Percentiles rank a stretch among this genome's conserved stretches.
These are phyloP conservation scores for Penicillium griseofulvum DNA, from an alignment of 2,329 filamentous ascomycete genomes.

Conservation along the genomic window DNA sequence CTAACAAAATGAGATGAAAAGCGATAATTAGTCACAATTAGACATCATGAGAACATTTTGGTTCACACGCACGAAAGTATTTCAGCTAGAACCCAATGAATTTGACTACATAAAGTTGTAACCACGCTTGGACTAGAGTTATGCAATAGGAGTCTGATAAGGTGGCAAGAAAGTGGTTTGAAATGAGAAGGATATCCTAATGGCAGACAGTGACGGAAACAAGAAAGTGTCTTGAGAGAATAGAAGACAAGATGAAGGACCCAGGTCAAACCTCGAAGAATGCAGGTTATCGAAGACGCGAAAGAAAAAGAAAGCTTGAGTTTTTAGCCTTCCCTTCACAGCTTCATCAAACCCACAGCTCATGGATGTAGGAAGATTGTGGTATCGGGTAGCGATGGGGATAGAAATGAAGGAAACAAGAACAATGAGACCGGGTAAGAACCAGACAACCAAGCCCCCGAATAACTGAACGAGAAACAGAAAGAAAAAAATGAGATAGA, in stretches of 20 bases:
- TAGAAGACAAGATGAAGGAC: slow-evolving; percentile 2
- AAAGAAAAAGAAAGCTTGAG: background rate
- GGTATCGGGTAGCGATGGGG: background rate
- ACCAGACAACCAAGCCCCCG: slow-evolving; percentile 2
- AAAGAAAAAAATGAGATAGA: background rate
- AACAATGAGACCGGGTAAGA: slow-evolving; percentile 5
- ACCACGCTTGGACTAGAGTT: background rate
- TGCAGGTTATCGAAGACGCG: background rate
- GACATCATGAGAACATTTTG: background rate
- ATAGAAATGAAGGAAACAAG: background rate
- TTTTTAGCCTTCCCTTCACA: background rate
- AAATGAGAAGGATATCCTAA: slow-evolving; percentile 30
- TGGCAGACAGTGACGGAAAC: slow-evolving; percentile 15
- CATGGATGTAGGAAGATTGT: background rate
- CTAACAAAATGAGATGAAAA: background rate
- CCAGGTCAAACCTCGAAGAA: background rate
- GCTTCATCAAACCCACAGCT: background rate
- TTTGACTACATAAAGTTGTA: background rate
- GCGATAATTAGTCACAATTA: background rate
- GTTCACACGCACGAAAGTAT: background rate
- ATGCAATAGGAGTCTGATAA: background rate
- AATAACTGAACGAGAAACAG: background rate
- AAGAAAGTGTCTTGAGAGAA: slow-evolving; percentile 12
- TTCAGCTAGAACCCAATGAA: background rate
- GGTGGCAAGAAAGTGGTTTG: slow-evolving; percentile 15